A percentile compares a stretch with the other conserved stretches of the same genome.
These are phyloP conservation scores for Andrographis paniculata DNA, from an alignment of 305 asterid genomes.

Conservation along the genomic window DNA sequence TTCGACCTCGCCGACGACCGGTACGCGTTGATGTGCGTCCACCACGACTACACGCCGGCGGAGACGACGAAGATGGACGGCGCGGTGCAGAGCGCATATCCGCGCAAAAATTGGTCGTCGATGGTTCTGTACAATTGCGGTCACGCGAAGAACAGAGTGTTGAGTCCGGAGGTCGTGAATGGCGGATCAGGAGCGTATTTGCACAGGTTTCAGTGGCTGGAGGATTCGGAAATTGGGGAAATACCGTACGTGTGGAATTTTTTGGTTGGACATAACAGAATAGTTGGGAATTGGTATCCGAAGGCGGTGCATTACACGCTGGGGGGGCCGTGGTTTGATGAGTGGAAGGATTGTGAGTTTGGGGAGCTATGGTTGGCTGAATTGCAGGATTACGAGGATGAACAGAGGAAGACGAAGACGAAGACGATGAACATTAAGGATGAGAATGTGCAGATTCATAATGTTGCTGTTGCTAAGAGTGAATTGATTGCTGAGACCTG, in stretches of 20 bases:
- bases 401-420: too few relatives aligned
- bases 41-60: slow-evolving; percentile 79
- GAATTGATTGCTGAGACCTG: too few relatives aligned
- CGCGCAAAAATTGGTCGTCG: slow-evolving; percentile 94
- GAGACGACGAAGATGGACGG: slow-evolving; percentile 94
- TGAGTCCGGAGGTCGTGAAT: slow-evolving; percentile 75
- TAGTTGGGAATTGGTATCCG: slow-evolving; percentile 52
- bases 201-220: slow-evolving; percentile 86
- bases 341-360: slow-evolving; percentile 89
- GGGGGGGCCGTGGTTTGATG: slow-evolving; percentile 97
- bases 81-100: slow-evolving; percentile 77
- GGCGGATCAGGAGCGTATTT: slow-evolving; percentile 71
- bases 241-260: slow-evolving; percentile 85
- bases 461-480: too few relatives aligned
- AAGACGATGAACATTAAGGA: too few relatives aligned
- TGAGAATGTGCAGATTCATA: too few relatives aligned
- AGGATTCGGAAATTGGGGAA: slow-evolving; percentile 73
- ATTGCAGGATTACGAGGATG: slow-evolving; percentile 48
- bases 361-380: slow-evolving; percentile 80
- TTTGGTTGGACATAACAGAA: slow-evolving; percentile 72
- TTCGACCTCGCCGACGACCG: slow-evolving; percentile 51
- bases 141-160: slow-evolving; percentile 51
- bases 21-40: slow-evolving; percentile 81
- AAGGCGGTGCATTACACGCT: slow-evolving; percentile 81
- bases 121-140: slow-evolving; percentile 90